Evolutionary conservation across 2,329 filamentous ascomycete species (phyloP).

Genomic region (Clonostachys rosea): DNA sequence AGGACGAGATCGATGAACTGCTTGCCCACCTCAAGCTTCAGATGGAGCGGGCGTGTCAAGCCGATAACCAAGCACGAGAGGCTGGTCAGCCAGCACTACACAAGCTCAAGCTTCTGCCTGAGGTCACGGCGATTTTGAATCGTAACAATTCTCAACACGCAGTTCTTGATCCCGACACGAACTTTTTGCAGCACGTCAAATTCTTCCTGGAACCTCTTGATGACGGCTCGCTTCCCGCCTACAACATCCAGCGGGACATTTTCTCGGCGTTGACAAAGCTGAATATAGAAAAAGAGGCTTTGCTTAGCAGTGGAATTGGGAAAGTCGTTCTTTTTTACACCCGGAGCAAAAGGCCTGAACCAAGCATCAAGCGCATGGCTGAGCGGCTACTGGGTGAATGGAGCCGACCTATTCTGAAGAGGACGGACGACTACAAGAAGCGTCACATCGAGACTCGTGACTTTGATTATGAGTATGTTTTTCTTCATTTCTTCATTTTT

Average conservation of each 20-base stretch:
- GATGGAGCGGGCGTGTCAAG: slow-evolving; percentile 87
- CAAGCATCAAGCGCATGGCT: slow-evolving; percentile 86
- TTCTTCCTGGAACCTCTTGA: slow-evolving; percentile 96
- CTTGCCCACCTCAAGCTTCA: slow-evolving; percentile 81
- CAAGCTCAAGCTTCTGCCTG: slow-evolving; percentile 89
- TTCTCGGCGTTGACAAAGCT: slow-evolving; percentile 76
- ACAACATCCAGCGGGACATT: slow-evolving; percentile 94
- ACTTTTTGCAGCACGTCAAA: slow-evolving; percentile 89
- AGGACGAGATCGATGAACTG: slow-evolving; percentile 84
- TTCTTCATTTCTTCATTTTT: background rate
- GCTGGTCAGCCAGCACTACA: slow-evolving; percentile 78
- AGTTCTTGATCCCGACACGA: slow-evolving; percentile 89
- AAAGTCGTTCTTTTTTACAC: slow-evolving; percentile 98
- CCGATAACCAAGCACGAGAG: slow-evolving; percentile 78
- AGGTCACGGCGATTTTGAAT: slow-evolving; percentile 84
- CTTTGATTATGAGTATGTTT: slow-evolving; percentile 57
- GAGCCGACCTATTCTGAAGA: slow-evolving; percentile 90
- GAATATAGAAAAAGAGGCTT: slow-evolving; percentile 84
- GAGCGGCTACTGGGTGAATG: slow-evolving; percentile 92
- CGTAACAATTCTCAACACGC: slow-evolving; percentile 81
- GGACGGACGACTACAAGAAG: slow-evolving; percentile 93
- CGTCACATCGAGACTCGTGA: slow-evolving; percentile 61
- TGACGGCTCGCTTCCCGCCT: slow-evolving; percentile 89
- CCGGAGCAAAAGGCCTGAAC: slow-evolving; percentile 85
- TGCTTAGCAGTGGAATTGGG: slow-evolving; percentile 88